Conservation (phyloP, 345 rosid genomes). For the Syzygium aqueum region DNA sequence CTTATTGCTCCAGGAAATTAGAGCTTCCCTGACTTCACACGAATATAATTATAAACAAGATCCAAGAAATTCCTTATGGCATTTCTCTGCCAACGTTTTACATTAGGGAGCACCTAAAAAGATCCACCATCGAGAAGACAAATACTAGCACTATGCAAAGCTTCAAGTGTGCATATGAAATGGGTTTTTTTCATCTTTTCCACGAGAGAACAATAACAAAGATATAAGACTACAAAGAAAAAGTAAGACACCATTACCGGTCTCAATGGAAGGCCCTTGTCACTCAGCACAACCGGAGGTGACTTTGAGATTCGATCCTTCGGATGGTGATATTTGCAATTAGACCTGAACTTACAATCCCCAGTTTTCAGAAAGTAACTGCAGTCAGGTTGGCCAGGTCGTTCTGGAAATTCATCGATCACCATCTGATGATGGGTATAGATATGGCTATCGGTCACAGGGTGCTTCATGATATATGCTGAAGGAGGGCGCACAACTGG, state of each 20-base stretch:
- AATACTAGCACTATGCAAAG: not conserved
- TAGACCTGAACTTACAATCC: slow-evolving; percentile 77
- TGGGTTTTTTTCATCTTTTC: not conserved
- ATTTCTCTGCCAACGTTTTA: not conserved
- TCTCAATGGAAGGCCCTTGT: slow-evolving; percentile 91
- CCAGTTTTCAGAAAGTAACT: slow-evolving; percentile 71
- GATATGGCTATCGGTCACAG: slow-evolving; percentile 24
- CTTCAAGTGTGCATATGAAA: not conserved
- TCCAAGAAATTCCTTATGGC: not conserved
- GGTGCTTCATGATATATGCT: slow-evolving; percentile 29
- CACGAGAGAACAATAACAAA: not conserved
- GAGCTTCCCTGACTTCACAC: not conserved
- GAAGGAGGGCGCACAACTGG: slow-evolving; percentile 38
- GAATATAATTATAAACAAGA: not conserved
- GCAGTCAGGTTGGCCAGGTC: slow-evolving; percentile 94
- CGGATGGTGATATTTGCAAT: slow-evolving; percentile 90
- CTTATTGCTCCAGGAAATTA: not conserved
- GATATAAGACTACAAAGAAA: not conserved
- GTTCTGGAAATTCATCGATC: slow-evolving; percentile 78
- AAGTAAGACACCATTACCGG: slow-evolving; percentile 42
- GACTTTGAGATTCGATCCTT: slow-evolving; percentile 40
- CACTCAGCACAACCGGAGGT: slow-evolving; percentile 49
- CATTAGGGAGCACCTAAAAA: not conserved
- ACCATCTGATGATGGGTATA: slow-evolving; percentile 38
- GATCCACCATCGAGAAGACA: not conserved